phyloP scores from a whole-genome alignment of 2,329 filamentous ascomycete species.

The Parafenestella ontariensis region DNA sequence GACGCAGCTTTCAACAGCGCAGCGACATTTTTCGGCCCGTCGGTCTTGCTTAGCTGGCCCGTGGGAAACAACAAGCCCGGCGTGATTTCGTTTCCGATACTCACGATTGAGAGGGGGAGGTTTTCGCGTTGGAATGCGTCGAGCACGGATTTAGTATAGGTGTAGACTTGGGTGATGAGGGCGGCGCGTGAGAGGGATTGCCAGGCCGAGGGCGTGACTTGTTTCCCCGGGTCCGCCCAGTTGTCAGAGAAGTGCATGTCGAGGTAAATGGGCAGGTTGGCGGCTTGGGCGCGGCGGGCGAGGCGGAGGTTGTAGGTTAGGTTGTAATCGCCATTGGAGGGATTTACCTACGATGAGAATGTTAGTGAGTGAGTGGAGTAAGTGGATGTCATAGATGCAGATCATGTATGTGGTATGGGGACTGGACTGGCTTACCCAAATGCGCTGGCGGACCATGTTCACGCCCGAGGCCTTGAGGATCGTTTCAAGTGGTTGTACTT shows the following conservation, averaged over 20 bases:
- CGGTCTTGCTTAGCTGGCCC: constrained; percentile 59
- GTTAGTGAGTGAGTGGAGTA: too few species aligned
- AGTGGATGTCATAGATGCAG: too few species aligned
- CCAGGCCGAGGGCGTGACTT: constrained; percentile 70
- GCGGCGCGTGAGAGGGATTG: constrained; percentile 62
- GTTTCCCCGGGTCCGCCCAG: constrained; percentile 73
- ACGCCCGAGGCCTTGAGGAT: constrained; percentile 69
- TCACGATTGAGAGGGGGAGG: constrained; percentile 67
- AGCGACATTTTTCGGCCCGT: constrained; percentile 63
- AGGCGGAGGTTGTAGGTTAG: constrained; percentile 73
- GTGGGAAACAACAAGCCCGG: constrained; percentile 71
- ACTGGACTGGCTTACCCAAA: constrained; percentile 69
- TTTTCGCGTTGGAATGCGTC: constrained; percentile 66
- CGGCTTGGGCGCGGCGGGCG: constrained; percentile 69
- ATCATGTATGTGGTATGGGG: neutral
- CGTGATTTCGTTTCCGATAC: constrained; percentile 77
- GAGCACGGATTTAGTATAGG: constrained; percentile 70
- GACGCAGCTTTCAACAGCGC: constrained; percentile 69
- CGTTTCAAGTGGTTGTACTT: constrained; percentile 63
- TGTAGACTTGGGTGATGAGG: constrained; percentile 69
- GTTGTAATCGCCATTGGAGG: constrained; percentile 67
- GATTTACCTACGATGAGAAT: constrained; percentile 67
- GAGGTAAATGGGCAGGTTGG: constrained; percentile 67
- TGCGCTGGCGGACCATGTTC: constrained; percentile 73
- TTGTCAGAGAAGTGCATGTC: constrained; percentile 73